phyloP scores from a whole-genome alignment of 2,329 filamentous ascomycete species.

The Hypoxylon sp. region DNA sequence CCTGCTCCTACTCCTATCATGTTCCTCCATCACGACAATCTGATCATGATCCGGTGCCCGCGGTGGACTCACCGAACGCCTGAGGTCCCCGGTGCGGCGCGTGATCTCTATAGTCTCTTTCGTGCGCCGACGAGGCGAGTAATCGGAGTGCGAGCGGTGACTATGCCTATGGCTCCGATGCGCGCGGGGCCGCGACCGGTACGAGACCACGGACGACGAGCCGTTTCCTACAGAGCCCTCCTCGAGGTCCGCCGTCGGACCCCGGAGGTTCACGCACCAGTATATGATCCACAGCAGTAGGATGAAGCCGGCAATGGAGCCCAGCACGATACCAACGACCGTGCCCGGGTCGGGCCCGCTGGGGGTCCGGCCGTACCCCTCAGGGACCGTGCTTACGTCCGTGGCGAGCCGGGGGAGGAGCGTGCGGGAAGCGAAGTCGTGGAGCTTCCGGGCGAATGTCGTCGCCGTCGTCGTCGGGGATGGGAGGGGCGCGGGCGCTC shows the following conservation, averaged over 20 bases:
- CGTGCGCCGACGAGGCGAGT: constrained; percentile 37
- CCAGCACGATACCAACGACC: constrained; percentile 57
- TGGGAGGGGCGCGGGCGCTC: constrained; percentile 31
- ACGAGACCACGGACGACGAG: constrained; percentile 53
- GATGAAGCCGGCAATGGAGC: constrained; percentile 61
- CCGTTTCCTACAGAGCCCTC: constrained; percentile 53
- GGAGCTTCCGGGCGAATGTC: constrained; percentile 27
- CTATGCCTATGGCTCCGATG: constrained; percentile 37
- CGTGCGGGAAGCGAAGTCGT: constrained; percentile 31
- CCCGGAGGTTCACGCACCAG: constrained; percentile 52
- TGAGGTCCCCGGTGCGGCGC: constrained; percentile 37
- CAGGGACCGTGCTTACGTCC: constrained; percentile 59
- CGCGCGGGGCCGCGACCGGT: constrained; percentile 48
- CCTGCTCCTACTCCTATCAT: constrained; percentile 27
- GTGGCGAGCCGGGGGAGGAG: constrained; percentile 44
- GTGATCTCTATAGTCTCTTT: constrained; percentile 53
- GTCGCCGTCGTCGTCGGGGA: constrained; percentile 22
- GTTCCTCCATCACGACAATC: constrained; percentile 54
- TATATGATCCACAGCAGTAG: constrained; percentile 52
- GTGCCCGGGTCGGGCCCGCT: constrained; percentile 54
- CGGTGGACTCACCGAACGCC: constrained; percentile 18
- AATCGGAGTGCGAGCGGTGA: constrained; percentile 23
- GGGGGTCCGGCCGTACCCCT: constrained; percentile 62
- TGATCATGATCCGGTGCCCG: constrained; percentile 37
- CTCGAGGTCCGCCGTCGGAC: constrained; percentile 48